These are phyloP conservation scores for Saccharomyces pastorianus DNA, from an alignment of 1,139 yeast species.

Conservation along the genomic window DNA sequence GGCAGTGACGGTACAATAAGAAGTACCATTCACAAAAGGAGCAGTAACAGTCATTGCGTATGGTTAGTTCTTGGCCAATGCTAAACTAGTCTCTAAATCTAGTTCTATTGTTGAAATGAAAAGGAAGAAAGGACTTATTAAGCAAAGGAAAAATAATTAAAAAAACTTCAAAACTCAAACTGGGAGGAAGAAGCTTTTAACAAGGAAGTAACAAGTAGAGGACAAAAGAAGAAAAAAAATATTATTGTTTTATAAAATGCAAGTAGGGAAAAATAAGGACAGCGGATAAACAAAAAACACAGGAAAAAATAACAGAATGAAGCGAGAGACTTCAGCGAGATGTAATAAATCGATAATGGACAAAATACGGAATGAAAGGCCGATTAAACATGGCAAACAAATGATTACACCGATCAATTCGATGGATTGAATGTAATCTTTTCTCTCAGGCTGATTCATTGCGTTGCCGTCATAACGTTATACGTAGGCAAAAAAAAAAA, in stretches of 20 bases:
- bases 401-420: neutral
- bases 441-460: neutral
- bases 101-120: neutral
- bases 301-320: neutral
- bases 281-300: neutral
- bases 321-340: neutral
- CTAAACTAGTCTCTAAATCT: neutral
- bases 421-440: neutral
- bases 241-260: neutral
- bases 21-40: slow-evolving; percentile 32
- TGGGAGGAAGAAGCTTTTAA: neutral
- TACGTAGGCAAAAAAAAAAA: neutral
- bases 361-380: neutral
- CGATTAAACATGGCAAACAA: neutral
- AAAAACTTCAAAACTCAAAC: neutral
- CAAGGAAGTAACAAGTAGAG: neutral
- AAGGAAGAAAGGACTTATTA: neutral
- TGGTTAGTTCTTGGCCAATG: neutral
- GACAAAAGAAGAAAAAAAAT: neutral
- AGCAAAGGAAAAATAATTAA: neutral
- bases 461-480: neutral
- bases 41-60: slow-evolving; percentile 21
- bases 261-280: neutral
- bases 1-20: slow-evolving; percentile 26
- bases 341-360: neutral